These are phyloP conservation scores for Acacia crassicarpa DNA, from an alignment of 306 rosid genomes.

Conservation along the genomic window DNA sequence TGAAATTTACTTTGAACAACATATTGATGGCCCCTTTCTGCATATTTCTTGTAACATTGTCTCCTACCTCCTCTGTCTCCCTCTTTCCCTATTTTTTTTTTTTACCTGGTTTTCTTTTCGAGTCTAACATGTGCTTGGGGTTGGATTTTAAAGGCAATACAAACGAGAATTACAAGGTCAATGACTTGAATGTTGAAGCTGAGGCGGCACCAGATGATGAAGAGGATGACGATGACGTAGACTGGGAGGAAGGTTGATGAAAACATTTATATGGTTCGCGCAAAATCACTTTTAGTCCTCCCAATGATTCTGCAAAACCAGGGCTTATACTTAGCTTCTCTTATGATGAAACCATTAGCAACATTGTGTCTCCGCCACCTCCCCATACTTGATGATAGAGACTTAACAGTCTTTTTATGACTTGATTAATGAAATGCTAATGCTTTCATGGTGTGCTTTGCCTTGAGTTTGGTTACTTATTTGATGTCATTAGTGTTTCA, in stretches of 20 bases:
- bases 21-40: not conserved
- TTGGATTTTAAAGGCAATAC: constrained; percentile 41
- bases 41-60: not conserved
- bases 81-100: not conserved
- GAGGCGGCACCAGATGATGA: constrained; percentile 56
- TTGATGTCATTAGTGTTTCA: not conserved
- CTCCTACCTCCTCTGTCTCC: not conserved
- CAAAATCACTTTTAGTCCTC: not conserved
- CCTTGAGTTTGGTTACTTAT: not conserved
- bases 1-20: not conserved
- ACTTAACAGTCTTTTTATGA: not conserved
- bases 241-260: constrained; percentile 76
- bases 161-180: constrained; percentile 54
- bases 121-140: not conserved
- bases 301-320: not conserved
- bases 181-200: constrained; percentile 69
- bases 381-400: not conserved
- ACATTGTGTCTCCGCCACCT: not conserved
- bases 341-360: not conserved
- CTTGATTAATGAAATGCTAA: not conserved
- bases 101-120: not conserved
- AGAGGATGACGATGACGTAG: constrained; percentile 42
- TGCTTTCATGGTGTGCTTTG: constrained; percentile 3
- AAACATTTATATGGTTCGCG: not conserved
- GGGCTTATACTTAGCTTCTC: not conserved